Evolutionary conservation across 2,329 filamentous ascomycete genomes (phyloP).

Genomic region (Mariannaea sp.): DNA sequence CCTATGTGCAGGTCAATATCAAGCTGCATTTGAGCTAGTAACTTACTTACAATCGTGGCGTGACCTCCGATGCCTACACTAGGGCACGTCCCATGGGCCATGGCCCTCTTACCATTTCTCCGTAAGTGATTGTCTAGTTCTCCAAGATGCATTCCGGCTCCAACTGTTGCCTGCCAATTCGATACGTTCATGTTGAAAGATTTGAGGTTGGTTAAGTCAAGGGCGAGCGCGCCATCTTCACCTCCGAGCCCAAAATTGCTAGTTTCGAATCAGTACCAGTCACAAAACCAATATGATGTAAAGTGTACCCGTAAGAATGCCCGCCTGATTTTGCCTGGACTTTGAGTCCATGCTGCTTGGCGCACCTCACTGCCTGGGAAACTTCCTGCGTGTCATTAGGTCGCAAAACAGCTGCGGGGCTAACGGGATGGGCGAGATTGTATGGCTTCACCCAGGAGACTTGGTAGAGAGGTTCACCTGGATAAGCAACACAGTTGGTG

Average conservation of each 20-base stretch:
- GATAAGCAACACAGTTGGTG: constrained; percentile 52
- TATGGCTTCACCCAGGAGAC: constrained; percentile 56
- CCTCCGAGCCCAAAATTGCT: constrained; percentile 55
- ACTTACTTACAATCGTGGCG: constrained; percentile 54
- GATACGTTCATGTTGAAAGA: constrained; percentile 56
- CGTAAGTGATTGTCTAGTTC: constrained; percentile 57
- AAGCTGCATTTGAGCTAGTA: too few species aligned
- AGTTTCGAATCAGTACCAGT: not conserved
- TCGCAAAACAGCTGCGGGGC: constrained; percentile 60
- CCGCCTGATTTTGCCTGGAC: constrained; percentile 68
- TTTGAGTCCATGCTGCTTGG: constrained; percentile 52
- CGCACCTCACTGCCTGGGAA: constrained; percentile 62
- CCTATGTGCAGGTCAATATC: constrained; percentile 43
- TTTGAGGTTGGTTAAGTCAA: constrained; percentile 60
- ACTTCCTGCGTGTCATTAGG: constrained; percentile 60
- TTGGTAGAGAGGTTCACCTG: constrained; percentile 51
- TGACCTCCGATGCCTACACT: constrained; percentile 64
- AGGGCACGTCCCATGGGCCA: constrained; percentile 64
- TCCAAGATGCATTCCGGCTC: constrained; percentile 57
- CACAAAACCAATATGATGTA: rapidly evolving
- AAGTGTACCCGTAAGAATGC: constrained; percentile 64
- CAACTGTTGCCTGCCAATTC: constrained; percentile 60
- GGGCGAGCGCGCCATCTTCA: constrained; percentile 54
- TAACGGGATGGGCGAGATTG: constrained; percentile 56
- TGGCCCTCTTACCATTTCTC: constrained; percentile 57